Conservation (phyloP, 768 basidiomycete species). For the Rhodocollybia butyracea region DNA sequence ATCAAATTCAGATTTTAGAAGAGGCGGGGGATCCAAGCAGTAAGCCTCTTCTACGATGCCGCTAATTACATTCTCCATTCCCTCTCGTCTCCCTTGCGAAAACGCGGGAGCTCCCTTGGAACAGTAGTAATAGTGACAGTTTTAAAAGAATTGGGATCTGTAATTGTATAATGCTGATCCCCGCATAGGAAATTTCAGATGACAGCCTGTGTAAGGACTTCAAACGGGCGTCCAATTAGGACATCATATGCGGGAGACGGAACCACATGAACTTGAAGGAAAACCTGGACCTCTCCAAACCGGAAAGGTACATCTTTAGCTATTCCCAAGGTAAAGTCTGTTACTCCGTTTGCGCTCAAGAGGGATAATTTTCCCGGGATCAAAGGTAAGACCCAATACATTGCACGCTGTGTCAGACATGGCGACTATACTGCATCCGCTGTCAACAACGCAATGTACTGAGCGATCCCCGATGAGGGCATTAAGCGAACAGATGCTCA, state of each 20-base stretch:
- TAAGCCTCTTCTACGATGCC: background rate
- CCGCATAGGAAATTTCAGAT: background rate
- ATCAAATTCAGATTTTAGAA: background rate
- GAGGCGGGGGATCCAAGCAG: background rate
- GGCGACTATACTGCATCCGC: background rate
- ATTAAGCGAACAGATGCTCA: background rate
- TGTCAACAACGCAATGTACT: background rate
- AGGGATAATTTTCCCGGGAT: background rate
- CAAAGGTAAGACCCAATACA: background rate
- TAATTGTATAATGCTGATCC: background rate
- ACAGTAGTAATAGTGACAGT: conserved; percentile 4
- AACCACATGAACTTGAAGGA: conserved; percentile 13
- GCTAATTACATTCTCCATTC: background rate
- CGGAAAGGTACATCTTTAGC: conserved; percentile 11
- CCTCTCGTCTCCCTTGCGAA: background rate
- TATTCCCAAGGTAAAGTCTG: conserved; percentile 3
- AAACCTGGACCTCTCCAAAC: background rate
- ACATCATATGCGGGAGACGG: conserved; percentile 10
- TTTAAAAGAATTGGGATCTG: conserved; percentile 7
- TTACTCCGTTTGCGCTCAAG: background rate
- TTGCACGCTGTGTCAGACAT: background rate
- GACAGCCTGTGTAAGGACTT: conserved; percentile 2
- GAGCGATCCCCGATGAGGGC: background rate
- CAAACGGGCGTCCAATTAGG: conserved; percentile 12
- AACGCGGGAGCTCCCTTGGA: background rate